Evolutionary conservation across 306 rosid species (phyloP), one percentile per base, ranked within the genome.

Genomic region (Casuarina cunninghamiana): DNA sequence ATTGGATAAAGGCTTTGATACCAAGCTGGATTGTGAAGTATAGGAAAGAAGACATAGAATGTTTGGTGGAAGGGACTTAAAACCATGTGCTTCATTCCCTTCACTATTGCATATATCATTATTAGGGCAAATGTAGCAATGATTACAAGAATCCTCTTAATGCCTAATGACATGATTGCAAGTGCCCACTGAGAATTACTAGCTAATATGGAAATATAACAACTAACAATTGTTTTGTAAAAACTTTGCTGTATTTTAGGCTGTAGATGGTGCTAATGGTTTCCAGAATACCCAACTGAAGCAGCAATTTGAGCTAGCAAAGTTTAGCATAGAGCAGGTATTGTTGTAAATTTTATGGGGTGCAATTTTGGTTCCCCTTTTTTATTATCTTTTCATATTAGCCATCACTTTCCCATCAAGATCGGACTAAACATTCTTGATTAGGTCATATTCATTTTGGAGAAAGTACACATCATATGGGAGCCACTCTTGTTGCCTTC

Each of bases 271-370:
- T 13, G 97, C 97, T 61, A 90, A 84, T 69, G 97, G 98, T 80
- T 95, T 92, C 84, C 97, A 95, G 82, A 95, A 95, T 86, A 95
- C 98, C 76, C 97, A 95, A 80, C 85, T 85, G 74, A 88, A 77
- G 86, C 86, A 89, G 49, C 87, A 82, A 81, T 95, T 84, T 71
- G 96, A 95, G 78, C 89, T 93, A 26, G 96, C 93, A 37, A 92
- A 89, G 71, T 92, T 92, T 79, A 85, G 98, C 84, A 85, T 95
- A 62, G 97, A 95, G 76, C 97, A 92, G 97, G 98, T 95, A 79
- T 74, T 75, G 53, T 63, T 75, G 83, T 79, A 42, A 41, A 61
- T 65, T 66, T 54, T 57, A 58, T 74, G 37, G 37, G 63, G 53
- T 74, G 21, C 48, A 16, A 61, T 42, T 71, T 54, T 21, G 67